A percentile compares a stretch with the other conserved stretches of the same genome.
Evolutionary conservation across 2,329 filamentous ascomycete species (phyloP).

Genomic region (Colletotrichum musae): DNA sequence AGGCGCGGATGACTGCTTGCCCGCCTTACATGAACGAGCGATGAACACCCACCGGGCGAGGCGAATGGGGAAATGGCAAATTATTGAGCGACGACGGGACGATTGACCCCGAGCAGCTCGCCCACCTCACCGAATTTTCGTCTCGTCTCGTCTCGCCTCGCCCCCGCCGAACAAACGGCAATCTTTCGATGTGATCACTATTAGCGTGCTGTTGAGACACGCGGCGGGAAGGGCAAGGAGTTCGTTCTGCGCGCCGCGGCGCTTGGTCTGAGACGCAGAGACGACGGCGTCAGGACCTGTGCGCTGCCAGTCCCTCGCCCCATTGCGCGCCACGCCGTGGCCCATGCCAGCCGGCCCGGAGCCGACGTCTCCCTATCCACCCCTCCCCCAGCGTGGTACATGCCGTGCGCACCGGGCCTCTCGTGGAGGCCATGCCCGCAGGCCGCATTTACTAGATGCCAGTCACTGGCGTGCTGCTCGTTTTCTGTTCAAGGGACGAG

Average conservation of each 20-base stretch:
- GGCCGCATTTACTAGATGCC: too few relatives aligned
- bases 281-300: constrained; percentile 3
- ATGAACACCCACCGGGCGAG: constrained; percentile 9
- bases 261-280: constrained; percentile 24
- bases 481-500: constrained; percentile 19
- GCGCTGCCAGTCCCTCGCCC: constrained; percentile 15
- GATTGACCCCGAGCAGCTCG: background rate
- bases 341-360: constrained; percentile 22
- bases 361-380: constrained; percentile 13
- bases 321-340: background rate
- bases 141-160: background rate
- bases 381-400: constrained; percentile 19
- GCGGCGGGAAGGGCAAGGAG: constrained; percentile 9
- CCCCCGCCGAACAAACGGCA: too few relatives aligned
- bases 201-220: background rate
- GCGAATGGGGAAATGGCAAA: background rate
- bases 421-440: constrained; percentile 6
- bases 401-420: constrained; percentile 32
- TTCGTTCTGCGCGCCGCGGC: constrained; percentile 17
- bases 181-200: too few relatives aligned
- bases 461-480: constrained; percentile 5
- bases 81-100: constrained; percentile 25
- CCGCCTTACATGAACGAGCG: constrained; percentile 24
- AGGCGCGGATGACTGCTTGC: constrained; percentile 21
- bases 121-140: constrained; percentile 14